Conservation (phyloP, 306 rosid species). For the Cucumis melo region DNA sequence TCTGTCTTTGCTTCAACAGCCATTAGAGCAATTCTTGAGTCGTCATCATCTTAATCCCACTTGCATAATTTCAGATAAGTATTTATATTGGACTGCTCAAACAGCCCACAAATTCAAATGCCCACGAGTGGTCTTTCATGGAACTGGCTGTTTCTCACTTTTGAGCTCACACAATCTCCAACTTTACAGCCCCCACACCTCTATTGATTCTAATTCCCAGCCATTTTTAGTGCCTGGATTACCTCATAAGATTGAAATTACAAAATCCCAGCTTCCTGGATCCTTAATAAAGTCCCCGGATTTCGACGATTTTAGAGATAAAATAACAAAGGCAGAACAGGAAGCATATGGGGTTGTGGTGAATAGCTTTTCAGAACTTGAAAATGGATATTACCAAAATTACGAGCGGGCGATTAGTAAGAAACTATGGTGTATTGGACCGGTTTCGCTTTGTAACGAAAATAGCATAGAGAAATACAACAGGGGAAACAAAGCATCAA, state of each 20-base stretch:
- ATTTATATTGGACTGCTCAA: constrained; percentile 43
- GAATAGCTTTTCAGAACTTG: constrained; percentile 59
- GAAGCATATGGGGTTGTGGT: constrained; percentile 47
- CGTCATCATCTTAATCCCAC: constrained; percentile 23
- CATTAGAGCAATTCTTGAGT: constrained; percentile 34
- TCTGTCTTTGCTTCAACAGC: constrained; percentile 46
- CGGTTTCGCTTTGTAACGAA: constrained; percentile 46
- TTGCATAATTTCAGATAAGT: constrained; percentile 65
- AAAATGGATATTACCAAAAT: constrained; percentile 22
- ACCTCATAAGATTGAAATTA: constrained; percentile 29
- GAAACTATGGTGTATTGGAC: constrained; percentile 74
- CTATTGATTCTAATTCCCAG: constrained; percentile 20
- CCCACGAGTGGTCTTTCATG: constrained; percentile 63
- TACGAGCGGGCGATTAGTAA: constrained; percentile 30
- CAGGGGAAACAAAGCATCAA: constrained; percentile 59
- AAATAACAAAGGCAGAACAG: constrained; percentile 47
- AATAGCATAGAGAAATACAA: constrained; percentile 38
- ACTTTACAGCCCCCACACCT: constrained; percentile 21
- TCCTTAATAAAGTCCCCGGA: constrained; percentile 39
- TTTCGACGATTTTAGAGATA: constrained; percentile 44
- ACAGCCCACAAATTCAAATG: constrained; percentile 35
- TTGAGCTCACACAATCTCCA: constrained; percentile 42
- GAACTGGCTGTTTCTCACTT: constrained; percentile 57
- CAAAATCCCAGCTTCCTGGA: constrained; percentile 60
- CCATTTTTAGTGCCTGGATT: constrained; percentile 50